Evolutionary conservation across 2,329 filamentous ascomycete species (phyloP), one percentile per base, ranked within the genome.

Genomic region (Graphilbum fragrans): DNA sequence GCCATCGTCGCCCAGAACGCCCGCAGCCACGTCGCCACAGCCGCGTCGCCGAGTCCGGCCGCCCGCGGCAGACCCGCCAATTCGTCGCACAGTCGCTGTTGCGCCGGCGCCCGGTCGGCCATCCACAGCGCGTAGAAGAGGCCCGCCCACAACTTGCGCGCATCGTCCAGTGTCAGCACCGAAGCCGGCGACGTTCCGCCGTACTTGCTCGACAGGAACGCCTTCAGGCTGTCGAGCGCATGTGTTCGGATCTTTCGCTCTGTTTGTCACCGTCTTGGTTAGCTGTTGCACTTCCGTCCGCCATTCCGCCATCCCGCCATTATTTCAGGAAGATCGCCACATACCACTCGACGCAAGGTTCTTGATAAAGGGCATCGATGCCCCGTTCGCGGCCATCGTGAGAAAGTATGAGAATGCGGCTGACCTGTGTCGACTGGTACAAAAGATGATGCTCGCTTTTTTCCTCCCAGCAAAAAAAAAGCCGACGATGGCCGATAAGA

Each of bases 81-180:
- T 47, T 88, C 80, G 50, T 70, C 65, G 51, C 84, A 83, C 36
- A 96, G 81, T 35, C 74, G 74, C 67, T 94, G 87, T 66, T 95
- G 90, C 3, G 84, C 80, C n/a, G 80, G 65, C 11, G 87, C 81
- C 37, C 87, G 84, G 68, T 95, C 88, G 60, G 82, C 86, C 80
- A 94, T 92, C 82, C 86, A 95, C 54, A 92, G 76, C 55, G 81
- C 82, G 70, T 87, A 95, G 68, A 92, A 95, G 18, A 96, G 74
- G 5, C 87, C 90, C 58, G 93, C 94, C 86, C 87, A 94, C 49
- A 96, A 74, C 66, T 94, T 94, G 46, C 90, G 69, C 38, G 86
- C 68, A 49, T 94, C 87, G 50, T 82, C 60, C 33, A 74, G 66
- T 17, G 74, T 65, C 46, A 95, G 76, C 20, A 44, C 74, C 20